phyloP scores from a whole-genome alignment of 306 rosid species.

The Astragalus glycyphyllos region DNA sequence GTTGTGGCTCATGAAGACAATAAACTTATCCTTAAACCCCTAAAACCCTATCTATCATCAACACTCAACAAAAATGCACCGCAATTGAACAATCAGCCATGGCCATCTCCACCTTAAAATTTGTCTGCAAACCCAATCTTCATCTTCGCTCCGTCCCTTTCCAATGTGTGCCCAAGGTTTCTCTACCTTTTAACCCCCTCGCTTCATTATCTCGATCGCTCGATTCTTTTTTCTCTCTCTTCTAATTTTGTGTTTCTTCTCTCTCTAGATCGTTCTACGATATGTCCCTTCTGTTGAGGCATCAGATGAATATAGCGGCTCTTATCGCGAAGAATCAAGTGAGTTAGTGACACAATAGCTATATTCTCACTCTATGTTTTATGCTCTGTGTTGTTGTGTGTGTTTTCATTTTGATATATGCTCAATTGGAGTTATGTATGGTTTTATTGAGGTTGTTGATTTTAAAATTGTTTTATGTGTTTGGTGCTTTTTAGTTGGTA shows the following conservation, averaged over 20 bases:
- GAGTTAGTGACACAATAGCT: neutral
- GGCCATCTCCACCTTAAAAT: conserved; percentile 59
- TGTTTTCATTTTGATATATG: neutral
- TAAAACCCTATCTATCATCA: conserved; percentile 35
- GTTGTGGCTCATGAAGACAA: neutral
- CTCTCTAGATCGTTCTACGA: conserved; percentile 49
- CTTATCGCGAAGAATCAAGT: conserved; percentile 50
- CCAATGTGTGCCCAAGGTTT: conserved; percentile 60
- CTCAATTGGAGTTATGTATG: conserved; percentile 3
- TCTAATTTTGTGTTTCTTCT: neutral
- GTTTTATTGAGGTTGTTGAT: conserved; percentile 26
- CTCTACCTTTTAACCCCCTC: neutral
- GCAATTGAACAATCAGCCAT: conserved; percentile 43
- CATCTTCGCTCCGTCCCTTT: conserved; percentile 52
- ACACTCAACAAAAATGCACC: neutral
- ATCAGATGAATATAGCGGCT: conserved; percentile 44
- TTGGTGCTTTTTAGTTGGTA: conserved; percentile 29
- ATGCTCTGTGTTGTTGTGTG: too few relatives aligned
- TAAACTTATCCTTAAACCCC: conserved; percentile 39
- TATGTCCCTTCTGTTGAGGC: conserved; percentile 54
- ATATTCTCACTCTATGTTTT: neutral
- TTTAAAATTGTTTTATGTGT: neutral
- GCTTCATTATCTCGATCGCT: too few relatives aligned
- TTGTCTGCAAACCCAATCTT: conserved; percentile 50
- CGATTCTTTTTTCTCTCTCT: neutral